Percentiles rank a stretch among this genome's conserved stretches.
phyloP scores from a whole-genome alignment of 164 flowering plant genomes.

The Sedum album region DNA sequence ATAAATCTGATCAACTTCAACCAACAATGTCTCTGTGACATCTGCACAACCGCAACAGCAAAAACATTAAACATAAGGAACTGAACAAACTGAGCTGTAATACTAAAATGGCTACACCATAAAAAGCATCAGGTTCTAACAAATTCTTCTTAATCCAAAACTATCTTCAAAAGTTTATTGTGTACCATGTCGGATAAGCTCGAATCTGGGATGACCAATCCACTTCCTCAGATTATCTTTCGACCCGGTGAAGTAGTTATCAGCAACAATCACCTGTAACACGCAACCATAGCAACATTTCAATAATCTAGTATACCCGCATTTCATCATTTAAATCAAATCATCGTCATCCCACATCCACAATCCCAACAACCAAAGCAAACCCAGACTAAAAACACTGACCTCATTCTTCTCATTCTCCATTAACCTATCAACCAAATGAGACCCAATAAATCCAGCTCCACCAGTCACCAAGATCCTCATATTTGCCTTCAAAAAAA shows the following conservation, averaged over 20 bases:
- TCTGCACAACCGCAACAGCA: slow-evolving; percentile 27
- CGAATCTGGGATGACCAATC: slow-evolving; percentile 80
- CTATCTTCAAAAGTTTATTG: too few species aligned
- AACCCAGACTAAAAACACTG: not conserved
- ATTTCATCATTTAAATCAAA: not conserved
- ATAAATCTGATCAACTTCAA: slow-evolving; percentile 87
- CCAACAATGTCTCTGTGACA: slow-evolving; percentile 67
- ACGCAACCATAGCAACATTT: not conserved
- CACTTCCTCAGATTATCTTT: slow-evolving; percentile 59
- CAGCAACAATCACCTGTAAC: slow-evolving; percentile 51
- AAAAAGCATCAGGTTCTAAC: not conserved
- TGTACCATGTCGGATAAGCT: slow-evolving; percentile 73
- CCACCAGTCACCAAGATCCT: slow-evolving; percentile 62
- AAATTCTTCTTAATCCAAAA: too few species aligned
- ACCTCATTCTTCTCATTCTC: slow-evolving; percentile 76
- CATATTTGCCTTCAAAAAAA: slow-evolving; percentile 45
- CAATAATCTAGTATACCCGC: too few species aligned
- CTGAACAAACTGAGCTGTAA: not conserved
- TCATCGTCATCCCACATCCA: not conserved
- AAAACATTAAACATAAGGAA: not conserved
- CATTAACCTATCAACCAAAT: slow-evolving; percentile 58
- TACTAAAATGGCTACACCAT: not conserved
- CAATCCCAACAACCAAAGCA: not conserved
- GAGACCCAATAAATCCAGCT: slow-evolving; percentile 71
- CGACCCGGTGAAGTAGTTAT: slow-evolving; percentile 60